phyloP scores from a whole-genome alignment of 306 rosid species.

The Vigna hirtella region DNA sequence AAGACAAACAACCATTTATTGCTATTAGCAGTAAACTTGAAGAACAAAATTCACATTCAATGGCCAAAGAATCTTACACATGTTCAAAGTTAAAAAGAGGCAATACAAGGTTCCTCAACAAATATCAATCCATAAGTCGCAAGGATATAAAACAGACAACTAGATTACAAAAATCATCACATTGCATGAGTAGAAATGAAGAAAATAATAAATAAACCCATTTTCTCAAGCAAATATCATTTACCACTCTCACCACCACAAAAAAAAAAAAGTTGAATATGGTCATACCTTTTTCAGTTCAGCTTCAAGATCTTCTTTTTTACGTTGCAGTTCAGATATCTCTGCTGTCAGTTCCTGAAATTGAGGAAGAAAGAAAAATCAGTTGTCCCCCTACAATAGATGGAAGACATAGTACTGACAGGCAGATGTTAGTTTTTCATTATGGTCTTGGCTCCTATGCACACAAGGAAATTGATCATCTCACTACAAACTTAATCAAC shows the following conservation, averaged over 20 bases:
- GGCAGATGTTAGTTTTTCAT: slow-evolving; percentile 19
- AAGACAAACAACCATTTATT: not conserved
- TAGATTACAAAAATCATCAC: slow-evolving; percentile 2
- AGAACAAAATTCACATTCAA: slow-evolving; percentile 22
- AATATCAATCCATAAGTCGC: slow-evolving; percentile 1
- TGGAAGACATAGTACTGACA: slow-evolving; percentile 34
- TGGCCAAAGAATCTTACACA: not conserved
- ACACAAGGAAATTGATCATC: slow-evolving; percentile 24
- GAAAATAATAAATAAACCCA: slow-evolving; percentile 27
- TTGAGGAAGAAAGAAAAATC: slow-evolving; percentile 36
- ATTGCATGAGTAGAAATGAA: slow-evolving; percentile 22
- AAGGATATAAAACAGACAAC: slow-evolving; percentile 10
- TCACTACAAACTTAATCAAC: not conserved
- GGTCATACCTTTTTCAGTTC: slow-evolving; percentile 79
- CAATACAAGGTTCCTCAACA: slow-evolving; percentile 16
- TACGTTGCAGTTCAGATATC: slow-evolving; percentile 79
- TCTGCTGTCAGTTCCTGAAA: slow-evolving; percentile 79
- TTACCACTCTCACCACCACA: not conserved
- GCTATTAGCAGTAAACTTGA: slow-evolving; percentile 16
- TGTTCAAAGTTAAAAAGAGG: not conserved
- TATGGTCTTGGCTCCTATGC: slow-evolving; percentile 28
- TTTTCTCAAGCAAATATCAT: not conserved
- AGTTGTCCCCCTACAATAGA: slow-evolving; percentile 34
- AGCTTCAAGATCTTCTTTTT: slow-evolving; percentile 90
- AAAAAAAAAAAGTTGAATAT: not conserved